Base-by-base conservation (phyloP, 352 stramenopile species). In the Pythium phragmitis region DNA sequence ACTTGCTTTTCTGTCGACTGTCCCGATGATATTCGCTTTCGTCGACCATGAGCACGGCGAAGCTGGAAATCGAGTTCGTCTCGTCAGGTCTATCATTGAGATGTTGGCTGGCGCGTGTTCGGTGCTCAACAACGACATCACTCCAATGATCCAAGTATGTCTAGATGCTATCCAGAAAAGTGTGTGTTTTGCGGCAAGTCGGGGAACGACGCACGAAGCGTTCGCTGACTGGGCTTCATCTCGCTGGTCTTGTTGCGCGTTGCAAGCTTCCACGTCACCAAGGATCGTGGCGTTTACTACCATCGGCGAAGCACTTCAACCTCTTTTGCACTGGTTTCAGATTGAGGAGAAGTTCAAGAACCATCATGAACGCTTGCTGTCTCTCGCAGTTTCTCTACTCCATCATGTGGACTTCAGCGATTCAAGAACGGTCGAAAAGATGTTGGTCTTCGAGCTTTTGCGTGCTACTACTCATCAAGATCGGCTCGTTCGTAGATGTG, bases 21-120 rank as follows among this genome's bases (percentile, higher is more conserved):
- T 65, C 4, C 63, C 63, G 3, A 57, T 69, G 28, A 43, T 65
- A 26, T 34, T 65, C 4, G 49, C 39, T n/a, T 56, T 69, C 42
- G 33, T 65, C 16, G 50, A 69, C 14, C 33, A 61, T 39, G 49
- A 65, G 14, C 55, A 61, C 11, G 34, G 16, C 8, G 63, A 65
- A 21, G 19, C 26, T 33, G 49, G 8, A 65, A 55, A 17, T n/a
- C 49, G 50, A 17, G 43, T 39, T 52, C 48, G 39, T 19, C 56
- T 63, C 2, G 12, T 65, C 28, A 11, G n/a, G 19, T 56, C 41
- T 0, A 28, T 69, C 26, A 26, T 69, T 36, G 39, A 49, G 9
- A 30, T 69, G 4, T 42, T 69, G 6, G 28, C 19, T 5, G 39
- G 33, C 5, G 17, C 30, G 11, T 69, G 37, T n/a, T 48, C 5